Base-by-base conservation (phyloP, 2,329 filamentous ascomycete genomes). In the Neopestalotiopsis sp. region DNA sequence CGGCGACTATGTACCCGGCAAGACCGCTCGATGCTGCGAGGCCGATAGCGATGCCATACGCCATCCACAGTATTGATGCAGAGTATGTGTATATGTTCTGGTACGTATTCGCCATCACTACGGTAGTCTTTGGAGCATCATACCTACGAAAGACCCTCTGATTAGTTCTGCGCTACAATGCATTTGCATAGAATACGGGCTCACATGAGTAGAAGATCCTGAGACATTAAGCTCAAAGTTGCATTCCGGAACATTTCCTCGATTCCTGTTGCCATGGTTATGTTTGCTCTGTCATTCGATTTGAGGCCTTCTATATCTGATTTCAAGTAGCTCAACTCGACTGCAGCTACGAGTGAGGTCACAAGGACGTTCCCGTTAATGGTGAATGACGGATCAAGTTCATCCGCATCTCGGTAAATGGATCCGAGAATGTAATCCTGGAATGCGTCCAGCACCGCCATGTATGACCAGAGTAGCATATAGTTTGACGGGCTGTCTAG, bases 241-340 rank as follows among this genome's bases (percentile, higher is more conserved):
- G 57, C 57, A 60, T 60, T 60, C 17, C 57, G 24, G 17, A 60
- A 60, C 32, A 60, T 60, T n/a, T 60, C 57, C 24, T 34, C 57
- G 28, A 60, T 10, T 13, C 28, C 4, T 60, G 17, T 1, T 34
- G 57, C 20, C 4, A 60, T 28, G 24, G 14, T 30, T 34, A 30
- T 28, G 57, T 28, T 59, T n/a, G 3, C 20, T 13, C 17, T 13
- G 4, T 28, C 14, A n/a, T 24, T 59, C 28, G 24, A 30, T 60
- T 4, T 13, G 24, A 60, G 24, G 28, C 32, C 57, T 30, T 6
- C 32, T 60, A 30, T 34, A 28, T 59, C 57, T 20, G 10, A 60
- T 60, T 13, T 60, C 17, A 30, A 30, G n/a, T 14, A 34, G 57
- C 17, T 34, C 57, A 34, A 12, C 24, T 30, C 12, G n/a, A n/a